Conservation (phyloP, 192 early-diverging fungal genomes). For the Rhizoclosmatium globosum region DNA sequence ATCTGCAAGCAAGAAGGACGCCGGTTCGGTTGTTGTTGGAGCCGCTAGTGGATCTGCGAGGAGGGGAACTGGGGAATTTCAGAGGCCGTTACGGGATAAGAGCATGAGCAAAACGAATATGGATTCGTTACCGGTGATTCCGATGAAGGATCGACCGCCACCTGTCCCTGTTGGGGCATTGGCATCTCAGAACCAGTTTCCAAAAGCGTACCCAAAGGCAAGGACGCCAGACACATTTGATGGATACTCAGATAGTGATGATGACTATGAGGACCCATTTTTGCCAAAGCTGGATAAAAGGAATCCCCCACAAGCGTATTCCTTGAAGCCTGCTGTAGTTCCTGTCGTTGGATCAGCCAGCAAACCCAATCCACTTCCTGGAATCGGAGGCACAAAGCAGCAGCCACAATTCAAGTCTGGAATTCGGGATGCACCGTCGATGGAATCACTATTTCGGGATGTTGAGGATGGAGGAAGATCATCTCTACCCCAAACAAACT, state of each 20-base stretch:
- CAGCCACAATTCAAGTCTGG: background rate
- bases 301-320: background rate
- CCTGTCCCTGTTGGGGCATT: background rate
- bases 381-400: background rate
- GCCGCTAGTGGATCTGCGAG: background rate
- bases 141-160: background rate
- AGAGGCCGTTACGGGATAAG: background rate
- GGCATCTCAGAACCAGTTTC: background rate
- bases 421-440: background rate
- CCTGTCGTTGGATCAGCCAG: background rate
- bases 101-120: background rate
- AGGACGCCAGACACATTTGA: background rate
- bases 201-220: background rate
- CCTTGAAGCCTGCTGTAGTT: background rate
- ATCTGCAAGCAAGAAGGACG: background rate
- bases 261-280: background rate
- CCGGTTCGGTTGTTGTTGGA: background rate
- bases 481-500: background rate
- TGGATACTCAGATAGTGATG: constrained; percentile 34
- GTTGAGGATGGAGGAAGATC: background rate
- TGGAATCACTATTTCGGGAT: constrained; percentile 27
- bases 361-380: background rate
- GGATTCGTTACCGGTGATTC: background rate
- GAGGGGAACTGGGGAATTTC: background rate
- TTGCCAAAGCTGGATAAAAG: constrained; percentile 8